Conservation (phyloP, 129 eudicot genomes). For the Logfia minima region DNA sequence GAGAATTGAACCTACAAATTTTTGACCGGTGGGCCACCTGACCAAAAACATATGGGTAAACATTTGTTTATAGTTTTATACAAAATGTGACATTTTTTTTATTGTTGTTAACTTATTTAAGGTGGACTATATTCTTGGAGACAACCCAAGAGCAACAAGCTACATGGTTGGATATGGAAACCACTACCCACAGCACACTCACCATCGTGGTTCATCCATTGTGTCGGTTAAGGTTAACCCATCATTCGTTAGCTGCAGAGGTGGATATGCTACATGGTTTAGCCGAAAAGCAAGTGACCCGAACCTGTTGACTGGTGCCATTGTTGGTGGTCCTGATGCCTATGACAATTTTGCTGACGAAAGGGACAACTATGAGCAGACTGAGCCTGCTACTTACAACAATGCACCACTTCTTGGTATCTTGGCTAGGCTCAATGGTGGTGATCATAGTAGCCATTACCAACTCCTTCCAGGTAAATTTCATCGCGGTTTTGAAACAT, state of each 20-base stretch:
- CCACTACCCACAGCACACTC: conserved; percentile 81
- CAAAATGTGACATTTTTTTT: neutral
- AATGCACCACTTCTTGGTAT: conserved; percentile 92
- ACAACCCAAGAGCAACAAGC: conserved; percentile 98
- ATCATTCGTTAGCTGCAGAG: conserved; percentile 79
- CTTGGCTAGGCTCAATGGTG: conserved; percentile 69
- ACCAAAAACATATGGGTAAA: no score
- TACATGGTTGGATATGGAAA: conserved; percentile 98
- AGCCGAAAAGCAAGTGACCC: conserved; percentile 87
- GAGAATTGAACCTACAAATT: no score
- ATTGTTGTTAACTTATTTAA: conserved; percentile 17
- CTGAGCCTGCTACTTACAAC: conserved; percentile 98
- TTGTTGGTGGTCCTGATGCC: conserved; percentile 98
- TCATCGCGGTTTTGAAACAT: neutral
- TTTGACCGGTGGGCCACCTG: no score
- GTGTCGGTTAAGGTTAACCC: conserved; percentile 81
- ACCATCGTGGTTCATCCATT: conserved; percentile 95
- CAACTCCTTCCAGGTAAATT: conserved; percentile 80
- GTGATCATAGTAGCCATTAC: conserved; percentile 56
- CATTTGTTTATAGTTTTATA: neutral
- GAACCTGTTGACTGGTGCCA: conserved; percentile 74
- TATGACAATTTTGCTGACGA: conserved; percentile 96
- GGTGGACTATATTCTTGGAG: conserved; percentile 96
- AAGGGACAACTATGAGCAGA: conserved; percentile 90
- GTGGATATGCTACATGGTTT: conserved; percentile 93